Base-by-base conservation (phyloP, 1,284 basidiomycete genomes). In the Rhodotorula sp. region DNA sequence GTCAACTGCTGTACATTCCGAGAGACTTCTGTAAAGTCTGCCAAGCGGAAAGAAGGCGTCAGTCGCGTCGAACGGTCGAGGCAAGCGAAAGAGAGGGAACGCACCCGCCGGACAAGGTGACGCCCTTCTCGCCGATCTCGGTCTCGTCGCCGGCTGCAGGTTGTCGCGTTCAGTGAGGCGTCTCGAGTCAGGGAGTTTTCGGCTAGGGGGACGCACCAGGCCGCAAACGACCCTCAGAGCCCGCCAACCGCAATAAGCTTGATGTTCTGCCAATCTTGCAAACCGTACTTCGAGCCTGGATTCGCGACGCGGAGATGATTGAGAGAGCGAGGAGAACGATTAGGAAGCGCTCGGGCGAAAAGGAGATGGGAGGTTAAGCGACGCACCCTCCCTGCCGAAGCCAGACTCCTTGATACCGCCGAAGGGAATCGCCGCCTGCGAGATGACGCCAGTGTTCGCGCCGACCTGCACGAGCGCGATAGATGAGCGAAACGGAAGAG, bases 371-470 rank as follows among this genome's bases (percentile, higher is more conserved):
- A 24, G 39, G 51, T 11, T 2, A 6, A 56, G 34, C 48, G 39
- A 65, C 24, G 48, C 77, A 13, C 82, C 82, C 66, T 82, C 82
- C 62, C 81, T 79, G 11, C 84, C 84, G 68, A 93, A 80, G 1
- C 93, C 92, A 77, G 89, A 90, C 82, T 92, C 88, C 81, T 93
- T 92, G 59, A 94, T 82, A 22, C 96, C 96, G 52, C 96, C 96
- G 78, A 99, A 99, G 32, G 93, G 93, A 82, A 93, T 89, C 22
- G 84, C 84, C 53, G 90, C 89, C 80, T 90, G 88, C 64, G 88
- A 90, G 77, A 94, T 87, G 62, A 88, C 66, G 2, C 91, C 91
- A 0, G 92, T 93, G 81, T 96, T 96, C 64, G 78, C 79, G 30
- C 80, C 82, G 55, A 82, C 68, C 66, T 62, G 58, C 7, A 44